Base-by-base conservation (phyloP, 441 rosid species). In the Omphalea diandra region DNA sequence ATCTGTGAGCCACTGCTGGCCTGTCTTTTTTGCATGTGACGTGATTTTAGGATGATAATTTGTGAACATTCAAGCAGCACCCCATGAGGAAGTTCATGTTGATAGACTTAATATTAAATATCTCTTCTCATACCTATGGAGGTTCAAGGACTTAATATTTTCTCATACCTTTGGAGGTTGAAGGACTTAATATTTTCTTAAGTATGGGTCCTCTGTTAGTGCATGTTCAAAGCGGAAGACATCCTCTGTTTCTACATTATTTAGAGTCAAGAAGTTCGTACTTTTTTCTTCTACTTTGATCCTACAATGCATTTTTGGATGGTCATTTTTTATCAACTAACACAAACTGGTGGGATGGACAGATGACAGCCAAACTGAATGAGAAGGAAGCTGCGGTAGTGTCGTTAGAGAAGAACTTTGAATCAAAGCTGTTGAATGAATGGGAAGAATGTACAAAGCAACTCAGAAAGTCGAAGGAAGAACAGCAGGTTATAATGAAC, bases 331-430 rank as follows among this genome's bases (percentile, higher is more conserved):
- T 55, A 43, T 46, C 73, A 33, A n/a, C 18, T 63, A 68, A 66
- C 66, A 27, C 24, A 36, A 62, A 60, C 12, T 74, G 71, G 54
- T 80, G 65, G 68, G 29, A 65, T 75, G 80, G 56, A 67, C 90
- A 95, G 99, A 81, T 95, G 81, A 80, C 80, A 70, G 82, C 58
- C 62, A 80, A 79, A 75, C 76, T 95, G 81, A 80, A 76, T 80
- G 91, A 89, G 56, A 87, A 85, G 72, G 97, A 90, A 84, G 87
- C 82, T 76, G 80, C 87, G 22, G 58, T 89, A 32, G 36, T 70
- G 53, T 76, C 85, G 32, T 69, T 79, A 81, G 84, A 81, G 90
- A 89, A 85, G 77, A 82, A 81, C 60, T 90, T 79, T 65, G 84
- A 82, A 66, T 75, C 89, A 60, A 87, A 73, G 81, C 76, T 92